Base-by-base conservation (phyloP, 495 filamentous ascomycete species). In the Chaetomium fimeti region DNA sequence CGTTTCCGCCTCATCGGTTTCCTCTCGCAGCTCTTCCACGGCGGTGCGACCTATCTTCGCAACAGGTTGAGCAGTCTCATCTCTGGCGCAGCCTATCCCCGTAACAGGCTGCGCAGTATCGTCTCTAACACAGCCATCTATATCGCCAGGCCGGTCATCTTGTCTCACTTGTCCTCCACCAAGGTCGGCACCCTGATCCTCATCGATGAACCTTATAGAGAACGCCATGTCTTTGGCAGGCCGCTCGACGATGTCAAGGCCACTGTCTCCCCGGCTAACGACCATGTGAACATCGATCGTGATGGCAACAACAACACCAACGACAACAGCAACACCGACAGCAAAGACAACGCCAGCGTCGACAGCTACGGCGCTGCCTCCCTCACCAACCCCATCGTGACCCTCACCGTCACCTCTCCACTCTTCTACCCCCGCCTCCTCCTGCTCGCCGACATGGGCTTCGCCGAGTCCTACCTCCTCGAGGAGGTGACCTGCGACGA, bases 381-480 rank as follows among this genome's bases (percentile, higher is more conserved):
- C 32, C 38, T 13, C 40, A 45, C 11, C 38, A 29, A 24, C 13
- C 29, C 15, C 20, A 45, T 47, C 56, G 57, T 16, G 6, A 62
- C 60, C 60, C 49, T 62, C 51, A 55, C 38, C 22, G 68, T 40
- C 42, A 61, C 18, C 20, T 64, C 25, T 2, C 74, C 73, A 28
- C 61, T 80, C 20, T 89, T 90, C 72, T 90, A 86, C 86, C 78
- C 87, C 63, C 82, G 87, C 48, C 69, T 89, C 59, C 73, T 85
- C 57, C 72, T 89, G 29, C 87, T 87, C 67, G 85, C 83, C 27
- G 88, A 90, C 75, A 89, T 89, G 87, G 88, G 88, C 3, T 90
- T 91, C 71, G 83, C 88, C 18, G 86, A 89, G 75, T 81, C 86
- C 38, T 90, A 87, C 72, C 89, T 91, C 85, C 77, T 89, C 6